Evolutionary conservation across 169 alveolate genomes (phyloP), one percentile per base, ranked within the genome.

Genomic region (Theileria parva): DNA sequence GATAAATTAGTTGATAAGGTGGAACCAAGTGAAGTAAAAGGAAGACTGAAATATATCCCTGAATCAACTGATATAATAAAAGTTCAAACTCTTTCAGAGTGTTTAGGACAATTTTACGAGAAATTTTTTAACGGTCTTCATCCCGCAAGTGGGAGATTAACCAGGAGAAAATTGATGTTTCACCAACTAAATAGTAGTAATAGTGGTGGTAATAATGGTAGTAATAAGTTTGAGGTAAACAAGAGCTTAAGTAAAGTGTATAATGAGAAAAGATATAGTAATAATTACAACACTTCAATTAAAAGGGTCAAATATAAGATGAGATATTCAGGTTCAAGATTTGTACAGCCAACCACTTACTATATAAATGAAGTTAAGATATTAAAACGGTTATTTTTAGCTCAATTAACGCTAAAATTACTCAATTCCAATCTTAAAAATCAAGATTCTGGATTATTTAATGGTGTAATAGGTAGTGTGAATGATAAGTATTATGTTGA

Each of bases 311-410:
- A 83, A 61, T 73, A 44, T 60, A 83, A 75, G 51, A 83, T 77
- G 89, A 53, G 71, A 0, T 83, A 83, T 57, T 66, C 89, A 11
- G 86, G 89, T 21, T 76, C 84, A 6, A 72, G 86, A 12, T 27
- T 48, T n/a, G 77, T 83, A 23, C 89, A 74, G 81, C 65, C 73
- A 12, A 64, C 81, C 13, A 74, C 70, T 17, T 70, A 59, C 71
- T 83, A 68, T 37, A 77, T 83, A 50, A 83, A 83, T 37, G 84
- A 83, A 37, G 67, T 76, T 65, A 65, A 79, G 28, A 79, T 76
- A 7, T 51, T 83, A 44, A 83, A 71, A 67, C 79, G 89, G 17
- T 74, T 68, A 27, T 83, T 83, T 57, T 51, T 83, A 30, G 8
- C 85, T 0, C 81, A 60, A 30, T 28, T 30, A 8, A 32, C 51